Base-by-base conservation (phyloP, 345 rosid species). In the Eucalyptus regnans region DNA sequence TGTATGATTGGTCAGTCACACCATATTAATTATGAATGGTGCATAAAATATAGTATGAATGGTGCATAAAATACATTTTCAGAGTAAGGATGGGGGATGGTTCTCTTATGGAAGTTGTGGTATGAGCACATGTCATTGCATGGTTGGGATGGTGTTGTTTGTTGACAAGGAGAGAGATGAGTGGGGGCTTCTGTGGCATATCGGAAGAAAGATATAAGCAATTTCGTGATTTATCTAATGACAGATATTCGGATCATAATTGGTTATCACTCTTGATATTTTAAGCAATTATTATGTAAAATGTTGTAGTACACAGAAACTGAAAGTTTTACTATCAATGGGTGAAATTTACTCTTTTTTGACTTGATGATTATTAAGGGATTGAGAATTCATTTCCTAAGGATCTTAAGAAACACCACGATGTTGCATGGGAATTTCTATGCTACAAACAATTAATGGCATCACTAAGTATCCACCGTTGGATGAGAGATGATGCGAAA, bases 211-310 rank as follows among this genome's bases (percentile, higher is more conserved):
- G 23, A 33, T 68, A 68, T 8, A 33, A 15, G 44, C 23, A 33
- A 17, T 33, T 68, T 33, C 0, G 5, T 31, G 43, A 68, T 68
- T 68, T 4, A 16, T 33, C 6, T 5, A 31, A 31, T 0, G 4
- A 17, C 0, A 1, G 12, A 31, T 68, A 17, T 17, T 68, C 1
- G 2, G 6, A 8, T 15, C 41, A 15, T 66, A 14, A 66, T 66
- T 15, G 41, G 9, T 66, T 15, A 8, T n/a, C 9, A 31, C 37
- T 31, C 43, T 5, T 68, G 9, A 16, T 16, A 15, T 12, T 60
- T 29, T 12, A n/a, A n/a, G 33, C 31, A 12, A 27, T 29, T 14
- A 27, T 12, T 12, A 60, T 60, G 15, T 6, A 60, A 60, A 27
- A 27, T 60, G 68, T 60, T 12, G 5, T 60, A 60, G 7, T 29